Percentiles rank a stretch among this genome's conserved stretches.
Evolutionary conservation across 495 filamentous ascomycete species (phyloP).

Genomic region (Penicillium salamii): DNA sequence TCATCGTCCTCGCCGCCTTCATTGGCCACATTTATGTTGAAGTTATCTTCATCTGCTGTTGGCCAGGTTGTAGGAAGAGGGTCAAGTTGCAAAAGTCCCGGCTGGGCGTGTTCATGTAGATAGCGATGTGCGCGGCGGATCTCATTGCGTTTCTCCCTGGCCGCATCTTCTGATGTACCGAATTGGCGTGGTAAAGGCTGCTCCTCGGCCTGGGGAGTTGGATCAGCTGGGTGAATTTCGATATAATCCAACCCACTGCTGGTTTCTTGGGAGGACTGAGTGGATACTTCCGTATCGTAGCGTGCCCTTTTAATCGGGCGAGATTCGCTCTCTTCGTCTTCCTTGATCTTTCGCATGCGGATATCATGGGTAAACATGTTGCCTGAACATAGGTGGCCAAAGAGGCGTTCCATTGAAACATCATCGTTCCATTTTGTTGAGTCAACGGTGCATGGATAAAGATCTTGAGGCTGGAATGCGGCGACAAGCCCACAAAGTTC

Average conservation of each 20-base stretch:
- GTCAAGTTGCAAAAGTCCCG: conserved; percentile 21
- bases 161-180: not conserved
- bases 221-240: conserved; percentile 1
- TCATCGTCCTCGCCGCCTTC: not conserved
- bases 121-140: conserved; percentile 28
- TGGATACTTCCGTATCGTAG: conserved; percentile 19
- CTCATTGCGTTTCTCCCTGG: conserved; percentile 21
- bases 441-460: conserved; percentile 83
- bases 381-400: conserved; percentile 66
- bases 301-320: conserved; percentile 26
- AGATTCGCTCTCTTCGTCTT: conserved; percentile 10
- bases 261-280: conserved; percentile 17
- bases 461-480: conserved; percentile 68
- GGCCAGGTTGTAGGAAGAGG: conserved; percentile 32
- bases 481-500: conserved; percentile 72
- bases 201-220: conserved; percentile 2
- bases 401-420: conserved; percentile 62
- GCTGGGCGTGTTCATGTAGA: conserved; percentile 20
- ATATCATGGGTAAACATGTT: conserved; percentile 63
- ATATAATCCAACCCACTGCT: conserved; percentile 7
- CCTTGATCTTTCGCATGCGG: conserved; percentile 49
- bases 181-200: not conserved
- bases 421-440: conserved; percentile 57
- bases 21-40: not conserved
- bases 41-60: conserved; percentile 14